Evolutionary conservation across 177 flowering plant species (phyloP).

Genomic region (Vitis hybrid): DNA sequence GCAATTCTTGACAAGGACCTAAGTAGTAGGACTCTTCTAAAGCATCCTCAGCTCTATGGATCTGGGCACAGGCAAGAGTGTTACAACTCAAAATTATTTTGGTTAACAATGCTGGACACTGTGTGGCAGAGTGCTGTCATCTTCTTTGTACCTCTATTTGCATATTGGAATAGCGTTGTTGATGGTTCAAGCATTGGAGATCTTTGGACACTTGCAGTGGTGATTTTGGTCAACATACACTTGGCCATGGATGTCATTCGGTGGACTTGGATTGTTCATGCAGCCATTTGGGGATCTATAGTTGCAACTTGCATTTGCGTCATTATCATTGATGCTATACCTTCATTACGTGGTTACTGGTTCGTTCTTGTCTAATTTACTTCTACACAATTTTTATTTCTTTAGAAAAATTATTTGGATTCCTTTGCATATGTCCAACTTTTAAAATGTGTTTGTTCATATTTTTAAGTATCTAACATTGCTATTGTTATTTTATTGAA

Average conservation of each 20-base stretch:
- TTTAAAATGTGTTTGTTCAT: no score
- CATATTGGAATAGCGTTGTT: conserved; percentile 60
- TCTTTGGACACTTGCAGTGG: conserved; percentile 90
- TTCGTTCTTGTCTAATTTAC: conserved; percentile 26
- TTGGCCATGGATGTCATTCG: conserved; percentile 88
- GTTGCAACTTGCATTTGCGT: conserved; percentile 75
- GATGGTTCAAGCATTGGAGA: conserved; percentile 79
- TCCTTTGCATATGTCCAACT: no score
- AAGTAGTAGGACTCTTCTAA: conserved; percentile 65
- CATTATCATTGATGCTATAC: conserved; percentile 71
- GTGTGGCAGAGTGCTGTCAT: conserved; percentile 86
- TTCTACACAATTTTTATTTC: neutral
- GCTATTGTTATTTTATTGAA: no score
- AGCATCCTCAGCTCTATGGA: conserved; percentile 80
- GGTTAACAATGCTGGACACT: conserved; percentile 82
- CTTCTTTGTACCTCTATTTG: conserved; percentile 71
- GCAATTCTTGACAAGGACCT: conserved; percentile 94
- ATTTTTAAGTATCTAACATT: no score
- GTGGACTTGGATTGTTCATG: conserved; percentile 90
- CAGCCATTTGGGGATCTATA: conserved; percentile 90
- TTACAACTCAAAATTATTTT: conserved; percentile 73
- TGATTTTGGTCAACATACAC: conserved; percentile 82
- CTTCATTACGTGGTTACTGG: conserved; percentile 74
- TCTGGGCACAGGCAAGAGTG: conserved; percentile 81
- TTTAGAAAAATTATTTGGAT: no score